Conservation (phyloP, 2,329 filamentous ascomycete genomes). For the Acephala macrosclerotiorum region DNA sequence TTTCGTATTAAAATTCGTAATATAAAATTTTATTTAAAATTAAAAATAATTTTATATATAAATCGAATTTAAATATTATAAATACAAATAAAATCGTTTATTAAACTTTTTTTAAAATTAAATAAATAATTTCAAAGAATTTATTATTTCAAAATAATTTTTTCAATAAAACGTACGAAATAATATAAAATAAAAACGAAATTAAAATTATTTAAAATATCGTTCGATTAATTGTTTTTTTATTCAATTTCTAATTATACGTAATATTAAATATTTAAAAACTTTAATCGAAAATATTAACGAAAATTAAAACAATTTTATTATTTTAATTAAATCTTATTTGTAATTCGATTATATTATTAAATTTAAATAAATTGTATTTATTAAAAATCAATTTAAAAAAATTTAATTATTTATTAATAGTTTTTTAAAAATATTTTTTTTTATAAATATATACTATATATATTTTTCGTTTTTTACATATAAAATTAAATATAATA, state of each 20-base stretch:
- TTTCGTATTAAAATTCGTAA: constrained; percentile 45
- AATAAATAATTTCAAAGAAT: too few species aligned
- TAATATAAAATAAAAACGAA: too few species aligned
- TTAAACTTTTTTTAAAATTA: too few species aligned
- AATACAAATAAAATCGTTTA: too few species aligned
- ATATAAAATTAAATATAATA: background rate
- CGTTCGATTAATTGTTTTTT: constrained; percentile 38
- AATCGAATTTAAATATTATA: constrained; percentile 34
- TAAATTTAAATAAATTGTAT: background rate
- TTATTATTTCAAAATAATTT: too few species aligned
- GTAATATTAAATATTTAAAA: constrained; percentile 25
- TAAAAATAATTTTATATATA: constrained; percentile 51
- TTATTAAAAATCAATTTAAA: background rate
- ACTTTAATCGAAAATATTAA: background rate
- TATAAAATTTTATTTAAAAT: constrained; percentile 49
- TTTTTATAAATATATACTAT: background rate
- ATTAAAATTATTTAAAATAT: too few species aligned
- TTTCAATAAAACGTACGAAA: too few species aligned
- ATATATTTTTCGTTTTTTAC: background rate
- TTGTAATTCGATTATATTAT: background rate
- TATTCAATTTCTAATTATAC: constrained; percentile 10
- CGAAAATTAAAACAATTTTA: background rate
- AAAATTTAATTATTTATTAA: too few species aligned
- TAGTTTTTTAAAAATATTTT: too few species aligned
- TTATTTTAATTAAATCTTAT: background rate